Base-by-base conservation (phyloP, 306 rosid species). In the Rubus parviflorus region DNA sequence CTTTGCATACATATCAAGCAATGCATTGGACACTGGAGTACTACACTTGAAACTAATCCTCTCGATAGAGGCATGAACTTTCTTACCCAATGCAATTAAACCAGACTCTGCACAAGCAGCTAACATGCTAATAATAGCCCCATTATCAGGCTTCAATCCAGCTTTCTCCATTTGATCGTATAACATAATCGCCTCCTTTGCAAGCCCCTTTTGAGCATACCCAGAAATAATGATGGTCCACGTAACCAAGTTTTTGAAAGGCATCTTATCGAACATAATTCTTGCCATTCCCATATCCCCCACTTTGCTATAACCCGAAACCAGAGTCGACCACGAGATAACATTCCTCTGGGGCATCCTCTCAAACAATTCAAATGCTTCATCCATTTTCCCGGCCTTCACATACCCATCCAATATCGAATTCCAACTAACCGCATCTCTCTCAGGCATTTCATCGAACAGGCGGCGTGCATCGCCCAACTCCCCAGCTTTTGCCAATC, bases 201-300 rank as follows among this genome's bases (percentile, higher is more conserved):
- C 81, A 25, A 79, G 25, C 40, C 96, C 97, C 76, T 81, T 90
- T 83, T 89, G 86, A n/a, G 91, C 91, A 84, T 89, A 93, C 65
- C 97, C 97, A 35, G 97, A 85, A 54, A 93, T 88, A 20, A 93
- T 86, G 12, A 90, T 88, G 0, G 97, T 93, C 97, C 97, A 93
- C 76, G 91, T 69, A 70, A 93, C 88, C 82, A 89, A 63, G 82
- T 85, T 90, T 79, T 86, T 93, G 13, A 22, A 66, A 5, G 94
- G 96, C 91, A 93, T 86, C 81, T 62, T 90, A 54, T 86, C 90
- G 76, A 93, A 93, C 84, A 93, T 51, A 79, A 89, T 67, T 72
- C 84, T 85, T 0, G 97, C 96, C 97, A 89, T 93, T n/a, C 77
- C 90, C 87, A 93, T 86, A 62, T 89, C 92, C 4, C 96, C 91